Evolutionary conservation across 208 protist species (phyloP).

Genomic region (Histomonas meleagridis): DNA sequence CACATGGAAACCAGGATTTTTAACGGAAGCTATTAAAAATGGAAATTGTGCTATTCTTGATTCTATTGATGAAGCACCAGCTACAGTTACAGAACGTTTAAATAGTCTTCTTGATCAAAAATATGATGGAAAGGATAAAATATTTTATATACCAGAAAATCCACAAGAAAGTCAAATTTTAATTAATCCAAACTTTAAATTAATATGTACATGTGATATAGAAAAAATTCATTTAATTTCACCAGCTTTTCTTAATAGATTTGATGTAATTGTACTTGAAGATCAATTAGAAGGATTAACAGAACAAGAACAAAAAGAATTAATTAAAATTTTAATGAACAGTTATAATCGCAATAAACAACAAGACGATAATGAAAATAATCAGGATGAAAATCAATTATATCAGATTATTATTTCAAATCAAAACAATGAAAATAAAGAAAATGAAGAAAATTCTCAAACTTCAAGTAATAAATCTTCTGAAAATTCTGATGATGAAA

Average conservation of each 20-base stretch:
- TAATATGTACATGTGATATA: background rate
- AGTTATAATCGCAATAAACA: too few relatives aligned
- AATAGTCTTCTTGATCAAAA: background rate
- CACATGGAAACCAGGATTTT: background rate
- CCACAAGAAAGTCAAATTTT: background rate
- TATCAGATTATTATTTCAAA: too few relatives aligned
- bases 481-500: too few relatives aligned
- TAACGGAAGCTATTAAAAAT: background rate
- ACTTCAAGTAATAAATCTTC: too few relatives aligned
- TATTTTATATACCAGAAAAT: background rate
- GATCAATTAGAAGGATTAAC: background rate
- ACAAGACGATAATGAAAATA: too few relatives aligned
- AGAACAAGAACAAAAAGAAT: background rate
- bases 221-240: background rate
- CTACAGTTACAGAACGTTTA: background rate
- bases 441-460: too few relatives aligned
- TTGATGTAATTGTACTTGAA: background rate
- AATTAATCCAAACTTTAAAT: background rate
- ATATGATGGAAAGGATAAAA: background rate
- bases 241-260: background rate
- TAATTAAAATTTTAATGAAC: too few relatives aligned
- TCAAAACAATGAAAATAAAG: too few relatives aligned
- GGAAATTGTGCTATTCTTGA: background rate
- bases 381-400: too few relatives aligned
- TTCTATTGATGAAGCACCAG: background rate